These are phyloP conservation scores for Arthrobotrys conoides DNA, from an alignment of 2,329 filamentous ascomycete species.

Conservation along the genomic window DNA sequence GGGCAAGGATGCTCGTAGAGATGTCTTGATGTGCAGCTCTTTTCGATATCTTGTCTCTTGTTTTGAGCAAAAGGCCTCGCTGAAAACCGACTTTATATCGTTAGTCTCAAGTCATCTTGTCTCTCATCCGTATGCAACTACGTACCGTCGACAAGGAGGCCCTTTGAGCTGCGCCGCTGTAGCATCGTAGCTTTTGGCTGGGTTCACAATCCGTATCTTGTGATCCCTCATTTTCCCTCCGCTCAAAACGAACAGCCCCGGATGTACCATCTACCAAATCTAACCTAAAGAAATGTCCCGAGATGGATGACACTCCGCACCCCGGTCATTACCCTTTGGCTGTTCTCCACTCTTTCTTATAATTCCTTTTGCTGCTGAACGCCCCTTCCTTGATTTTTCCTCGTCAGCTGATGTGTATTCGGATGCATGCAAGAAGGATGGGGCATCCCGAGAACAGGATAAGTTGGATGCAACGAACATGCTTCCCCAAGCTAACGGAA, in stretches of 20 bases:
- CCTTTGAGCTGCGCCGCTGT: conserved; percentile 45
- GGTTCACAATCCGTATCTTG: conserved; percentile 44
- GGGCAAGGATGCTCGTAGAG: conserved; percentile 50
- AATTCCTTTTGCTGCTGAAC: conserved; percentile 43
- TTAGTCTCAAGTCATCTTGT: conserved; percentile 44
- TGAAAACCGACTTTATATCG: conserved; percentile 24
- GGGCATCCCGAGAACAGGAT: conserved; percentile 61
- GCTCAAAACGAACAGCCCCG: conserved; percentile 17
- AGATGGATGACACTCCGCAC: conserved; percentile 56
- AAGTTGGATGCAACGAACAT: conserved; percentile 60
- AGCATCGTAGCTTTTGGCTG: conserved; percentile 29
- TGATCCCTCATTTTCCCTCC: conserved; percentile 40
- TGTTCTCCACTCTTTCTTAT: conserved; percentile 38
- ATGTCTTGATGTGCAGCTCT: conserved; percentile 42
- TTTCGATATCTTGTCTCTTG: conserved; percentile 26
- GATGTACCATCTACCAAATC: conserved; percentile 57
- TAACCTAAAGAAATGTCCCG: conserved; percentile 59
- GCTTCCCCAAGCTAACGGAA: conserved; percentile 58
- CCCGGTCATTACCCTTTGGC: conserved; percentile 32
- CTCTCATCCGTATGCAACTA: conserved; percentile 28
- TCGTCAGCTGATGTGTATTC: conserved; percentile 61
- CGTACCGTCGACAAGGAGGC: conserved; percentile 32
- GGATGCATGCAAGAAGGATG: conserved; percentile 61
- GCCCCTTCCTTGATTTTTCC: conserved; percentile 61
- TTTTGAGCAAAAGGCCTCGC: conserved; percentile 15